phyloP scores from a whole-genome alignment of 148 eudicot species.

The Rhododendron griersonianum region DNA sequence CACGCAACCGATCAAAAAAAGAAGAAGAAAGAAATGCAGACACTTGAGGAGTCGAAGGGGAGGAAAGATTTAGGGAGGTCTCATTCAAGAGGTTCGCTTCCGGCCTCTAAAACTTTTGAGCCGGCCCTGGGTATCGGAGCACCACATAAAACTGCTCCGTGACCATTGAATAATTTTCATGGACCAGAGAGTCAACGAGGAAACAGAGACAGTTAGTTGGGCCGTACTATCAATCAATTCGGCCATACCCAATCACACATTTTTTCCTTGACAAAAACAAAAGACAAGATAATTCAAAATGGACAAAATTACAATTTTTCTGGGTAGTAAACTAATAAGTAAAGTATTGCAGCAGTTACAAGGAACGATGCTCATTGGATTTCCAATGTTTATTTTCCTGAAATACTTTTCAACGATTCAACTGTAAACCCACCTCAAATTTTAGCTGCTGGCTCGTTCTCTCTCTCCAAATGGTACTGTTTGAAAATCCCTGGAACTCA shows the following conservation, averaged over 20 bases:
- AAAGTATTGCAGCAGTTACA: neutral
- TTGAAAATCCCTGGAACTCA: neutral
- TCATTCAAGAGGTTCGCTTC: too few relatives aligned
- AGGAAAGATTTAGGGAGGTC: too few relatives aligned
- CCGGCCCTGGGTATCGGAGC: too few relatives aligned
- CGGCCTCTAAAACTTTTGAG: too few relatives aligned
- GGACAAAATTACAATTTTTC: neutral
- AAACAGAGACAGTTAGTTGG: conserved; percentile 4
- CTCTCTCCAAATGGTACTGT: neutral
- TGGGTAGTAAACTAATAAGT: neutral
- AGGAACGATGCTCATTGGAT: neutral
- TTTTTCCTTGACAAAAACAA: neutral
- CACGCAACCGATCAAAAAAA: too few relatives aligned
- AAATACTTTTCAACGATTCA: neutral
- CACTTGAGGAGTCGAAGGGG: too few relatives aligned
- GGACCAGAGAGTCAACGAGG: neutral
- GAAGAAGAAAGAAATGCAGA: too few relatives aligned
- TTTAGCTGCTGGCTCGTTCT: conserved; percentile 4
- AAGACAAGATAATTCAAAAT: neutral
- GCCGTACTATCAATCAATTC: neutral
- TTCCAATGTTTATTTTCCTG: neutral
- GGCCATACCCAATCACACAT: neutral
- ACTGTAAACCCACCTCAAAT: neutral
- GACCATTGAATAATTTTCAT: neutral
- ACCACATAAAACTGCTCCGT: neutral